Conservation (phyloP, 306 rosid species). For the Malus sieversii region DNA sequence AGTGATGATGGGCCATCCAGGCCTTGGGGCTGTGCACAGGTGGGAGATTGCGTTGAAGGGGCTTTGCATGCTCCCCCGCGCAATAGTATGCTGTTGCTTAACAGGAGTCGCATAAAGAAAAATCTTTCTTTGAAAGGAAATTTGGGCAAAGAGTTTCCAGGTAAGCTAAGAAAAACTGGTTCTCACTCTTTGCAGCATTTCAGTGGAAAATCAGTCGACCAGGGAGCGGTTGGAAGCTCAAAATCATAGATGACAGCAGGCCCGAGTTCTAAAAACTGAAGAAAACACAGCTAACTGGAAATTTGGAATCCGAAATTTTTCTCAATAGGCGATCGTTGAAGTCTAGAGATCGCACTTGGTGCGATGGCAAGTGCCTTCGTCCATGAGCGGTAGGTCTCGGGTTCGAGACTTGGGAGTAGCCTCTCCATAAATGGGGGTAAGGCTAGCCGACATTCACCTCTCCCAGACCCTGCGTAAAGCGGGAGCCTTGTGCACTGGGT, state of each 20-base stretch:
- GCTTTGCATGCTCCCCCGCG: conserved; percentile 56
- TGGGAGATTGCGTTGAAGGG: conserved; percentile 68
- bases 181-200: conserved; percentile 39
- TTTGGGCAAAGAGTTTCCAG: conserved; percentile 53
- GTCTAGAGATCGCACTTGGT: no score
- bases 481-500: no score
- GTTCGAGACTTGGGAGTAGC: no score
- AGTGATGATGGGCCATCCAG: conserved; percentile 53
- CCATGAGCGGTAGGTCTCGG: no score
- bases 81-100: conserved; percentile 51
- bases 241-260: conserved; percentile 33
- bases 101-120: conserved; percentile 55
- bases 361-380: no score
- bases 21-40: conserved; percentile 71
- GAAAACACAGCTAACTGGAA: conserved; percentile 15
- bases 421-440: no score
- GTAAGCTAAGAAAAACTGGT: conserved; percentile 49
- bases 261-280: conserved; percentile 38
- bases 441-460: no score
- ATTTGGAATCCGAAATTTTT: conserved; percentile 5
- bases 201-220: conserved; percentile 42
- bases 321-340: neutral
- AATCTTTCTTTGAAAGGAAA: conserved; percentile 54
- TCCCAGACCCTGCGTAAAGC: no score
- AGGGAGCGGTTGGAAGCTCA: conserved; percentile 48